Percentiles rank a stretch among this genome's conserved stretches.
Conservation (phyloP, 768 basidiomycete species). For the Tephrocybe sp. region DNA sequence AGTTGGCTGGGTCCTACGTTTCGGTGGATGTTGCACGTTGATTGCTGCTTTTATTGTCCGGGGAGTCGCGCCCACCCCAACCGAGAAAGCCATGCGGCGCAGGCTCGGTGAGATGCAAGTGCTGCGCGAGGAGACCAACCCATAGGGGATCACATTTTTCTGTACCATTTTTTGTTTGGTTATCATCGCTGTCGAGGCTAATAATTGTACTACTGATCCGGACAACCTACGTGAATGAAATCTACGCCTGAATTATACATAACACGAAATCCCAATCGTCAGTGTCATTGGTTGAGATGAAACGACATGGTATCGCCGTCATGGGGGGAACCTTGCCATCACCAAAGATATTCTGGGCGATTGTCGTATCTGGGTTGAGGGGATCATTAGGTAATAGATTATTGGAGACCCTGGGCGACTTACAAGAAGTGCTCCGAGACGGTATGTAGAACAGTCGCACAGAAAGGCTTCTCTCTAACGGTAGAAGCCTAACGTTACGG, state of each 20-base stretch:
- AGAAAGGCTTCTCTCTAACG: slow-evolving; percentile 27
- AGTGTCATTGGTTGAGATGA: slow-evolving; percentile 39
- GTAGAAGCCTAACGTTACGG: not conserved
- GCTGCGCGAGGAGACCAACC: slow-evolving; percentile 59
- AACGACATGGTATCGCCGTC: slow-evolving; percentile 53
- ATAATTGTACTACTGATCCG: slow-evolving; percentile 8
- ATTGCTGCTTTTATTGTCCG: slow-evolving; percentile 79
- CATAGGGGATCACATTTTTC: slow-evolving; percentile 29
- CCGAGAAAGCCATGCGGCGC: slow-evolving; percentile 87
- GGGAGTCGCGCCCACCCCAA: slow-evolving; percentile 84
- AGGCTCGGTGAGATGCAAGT: slow-evolving; percentile 79
- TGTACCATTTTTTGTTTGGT: slow-evolving; percentile 5
- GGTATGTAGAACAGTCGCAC: slow-evolving; percentile 49
- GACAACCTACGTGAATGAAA: too few relatives aligned
- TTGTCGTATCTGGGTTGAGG: slow-evolving; percentile 18
- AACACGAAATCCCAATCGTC: slow-evolving; percentile 60
- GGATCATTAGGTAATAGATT: not conserved
- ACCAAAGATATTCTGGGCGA: slow-evolving; percentile 29
- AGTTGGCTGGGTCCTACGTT: slow-evolving; percentile 91
- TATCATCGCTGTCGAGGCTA: not conserved
- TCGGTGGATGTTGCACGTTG: slow-evolving; percentile 87
- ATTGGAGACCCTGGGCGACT: slow-evolving; percentile 9
- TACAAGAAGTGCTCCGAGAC: slow-evolving; percentile 27
- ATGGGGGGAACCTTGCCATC: slow-evolving; percentile 30
- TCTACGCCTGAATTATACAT: slow-evolving; percentile 39